phyloP scores from a whole-genome alignment of 306 rosid genomes.

The Vicia faba region DNA sequence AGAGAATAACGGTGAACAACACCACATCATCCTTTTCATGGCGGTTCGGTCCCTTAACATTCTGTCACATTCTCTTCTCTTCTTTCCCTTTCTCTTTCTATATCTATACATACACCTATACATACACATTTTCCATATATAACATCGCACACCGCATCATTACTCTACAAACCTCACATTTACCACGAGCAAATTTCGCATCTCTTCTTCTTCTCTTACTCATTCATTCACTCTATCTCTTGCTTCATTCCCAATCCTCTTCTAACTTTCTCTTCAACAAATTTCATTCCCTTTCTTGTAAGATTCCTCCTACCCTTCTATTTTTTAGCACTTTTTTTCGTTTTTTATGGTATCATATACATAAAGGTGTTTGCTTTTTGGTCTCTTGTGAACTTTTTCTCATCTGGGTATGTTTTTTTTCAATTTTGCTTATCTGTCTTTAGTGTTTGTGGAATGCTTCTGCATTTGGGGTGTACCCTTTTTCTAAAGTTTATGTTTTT shows the following conservation, averaged over 20 bases:
- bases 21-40: background rate
- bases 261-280: conserved; percentile 59
- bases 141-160: conserved; percentile 14
- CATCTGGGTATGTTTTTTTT: conserved; percentile 41
- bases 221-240: conserved; percentile 59
- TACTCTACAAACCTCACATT: background rate
- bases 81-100: conserved; percentile 8
- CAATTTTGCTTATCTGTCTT: conserved; percentile 32
- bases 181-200: conserved; percentile 41
- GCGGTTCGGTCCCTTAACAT: background rate
- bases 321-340: conserved; percentile 13
- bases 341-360: conserved; percentile 28
- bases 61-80: conserved; percentile 14
- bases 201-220: conserved; percentile 28
- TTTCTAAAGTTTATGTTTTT: conserved; percentile 28
- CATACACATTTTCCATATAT: background rate
- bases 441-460: background rate
- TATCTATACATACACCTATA: too few relatives aligned
- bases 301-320: conserved; percentile 54
- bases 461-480: conserved; percentile 28
- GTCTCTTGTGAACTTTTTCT: conserved; percentile 31
- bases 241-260: conserved; percentile 63
- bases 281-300: conserved; percentile 65
- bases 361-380: conserved; percentile 55
- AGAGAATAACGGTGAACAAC: conserved; percentile 4